Evolutionary conservation across 2,329 filamentous ascomycete species (phyloP), one percentile per base, ranked within the genome.

Genomic region (Sclerotinia minor): DNA sequence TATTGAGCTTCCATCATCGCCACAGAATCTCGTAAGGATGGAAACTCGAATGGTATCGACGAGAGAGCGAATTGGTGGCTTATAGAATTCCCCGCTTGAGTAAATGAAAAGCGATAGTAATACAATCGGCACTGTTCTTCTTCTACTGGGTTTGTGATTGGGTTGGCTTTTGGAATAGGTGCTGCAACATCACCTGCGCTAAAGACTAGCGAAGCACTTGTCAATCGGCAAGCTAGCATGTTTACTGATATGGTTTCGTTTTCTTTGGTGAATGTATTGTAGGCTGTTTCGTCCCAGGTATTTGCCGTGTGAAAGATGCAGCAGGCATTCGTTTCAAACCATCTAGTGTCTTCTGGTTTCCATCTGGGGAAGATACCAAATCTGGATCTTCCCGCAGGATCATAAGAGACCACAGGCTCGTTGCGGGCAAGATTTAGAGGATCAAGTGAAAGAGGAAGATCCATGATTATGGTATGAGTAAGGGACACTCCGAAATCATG

Each of bases 301-400:
- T 90, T 91, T 0, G 87, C 89, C 0, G 88, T 90, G 73, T 92
- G 89, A 70, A 91, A 90, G 55, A 92, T 89, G 72, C 87, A 87
- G 72, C 87, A 91, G 7, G 87, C 81, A 15, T 84, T 83, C 0
- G 88, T 90, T 76, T 89, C 84, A 69, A 89, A 91, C 88, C 89
- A 92, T 13, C 82, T 81, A 3, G 90, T 81, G 1, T 79, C 78
- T 1, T 83, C 75, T 1, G 89, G 88, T 17, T 81, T 74, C 65
- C 85, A 83, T 4, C 89, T 82, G 15, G 88, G 88, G 70, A 92
- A 91, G 1, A 91, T 80, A 0, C 89, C 89, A 70, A 90, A 91
- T 4, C 89, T 83, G 1, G 89, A 85, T 1, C 79, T 79, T 15
- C 82, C 83, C 2, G 80, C 78, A 0, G 84, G 79, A 71, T 92